These are phyloP conservation scores for Stagonosporopsis chrysanthemi DNA, from an alignment of 2,329 filamentous ascomycete species.

Conservation along the genomic window DNA sequence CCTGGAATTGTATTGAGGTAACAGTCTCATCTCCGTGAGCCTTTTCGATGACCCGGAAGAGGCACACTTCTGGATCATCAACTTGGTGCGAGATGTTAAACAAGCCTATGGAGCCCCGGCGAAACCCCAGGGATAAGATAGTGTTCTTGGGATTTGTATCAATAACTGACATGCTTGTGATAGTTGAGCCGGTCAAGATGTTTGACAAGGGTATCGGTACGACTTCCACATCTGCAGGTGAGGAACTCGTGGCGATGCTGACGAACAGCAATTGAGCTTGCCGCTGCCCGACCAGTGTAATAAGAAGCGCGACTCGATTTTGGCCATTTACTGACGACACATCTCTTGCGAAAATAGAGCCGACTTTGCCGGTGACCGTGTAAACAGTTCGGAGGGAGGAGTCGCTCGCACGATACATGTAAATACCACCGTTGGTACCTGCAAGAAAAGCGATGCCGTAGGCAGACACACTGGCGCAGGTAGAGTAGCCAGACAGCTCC, in stretches of 20 bases:
- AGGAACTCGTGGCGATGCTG: conserved; percentile 3
- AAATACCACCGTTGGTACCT: conserved; percentile 55
- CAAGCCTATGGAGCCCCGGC: conserved; percentile 61
- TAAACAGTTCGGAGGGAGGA: conserved; percentile 35
- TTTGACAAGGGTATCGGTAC: conserved; percentile 21
- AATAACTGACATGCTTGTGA: conserved; percentile 59
- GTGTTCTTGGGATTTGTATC: conserved; percentile 12
- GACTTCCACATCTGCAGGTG: background rate
- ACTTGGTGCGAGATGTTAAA: conserved; percentile 45
- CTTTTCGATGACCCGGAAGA: conserved; percentile 29
- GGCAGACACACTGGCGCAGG: conserved; percentile 50
- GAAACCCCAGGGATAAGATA: conserved; percentile 62
- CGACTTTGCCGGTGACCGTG: conserved; percentile 49
- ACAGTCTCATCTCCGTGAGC: conserved; percentile 69
- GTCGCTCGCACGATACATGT: conserved; percentile 41
- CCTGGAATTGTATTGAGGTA: conserved; percentile 64
- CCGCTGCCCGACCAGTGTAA: conserved; percentile 49
- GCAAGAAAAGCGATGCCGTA: conserved; percentile 55
- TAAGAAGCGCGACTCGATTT: conserved; percentile 42
- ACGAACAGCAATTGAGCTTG: conserved; percentile 44
- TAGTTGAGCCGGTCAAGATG: conserved; percentile 55
- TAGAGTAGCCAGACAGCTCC: conserved; percentile 58
- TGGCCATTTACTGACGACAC: background rate
- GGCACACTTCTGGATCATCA: conserved; percentile 7
- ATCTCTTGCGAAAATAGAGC: conserved; percentile 47